Percentiles rank a stretch among this genome's conserved stretches.
Evolutionary conservation across 768 basidiomycete species (phyloP).

Genomic region (Boletellus ananas): DNA sequence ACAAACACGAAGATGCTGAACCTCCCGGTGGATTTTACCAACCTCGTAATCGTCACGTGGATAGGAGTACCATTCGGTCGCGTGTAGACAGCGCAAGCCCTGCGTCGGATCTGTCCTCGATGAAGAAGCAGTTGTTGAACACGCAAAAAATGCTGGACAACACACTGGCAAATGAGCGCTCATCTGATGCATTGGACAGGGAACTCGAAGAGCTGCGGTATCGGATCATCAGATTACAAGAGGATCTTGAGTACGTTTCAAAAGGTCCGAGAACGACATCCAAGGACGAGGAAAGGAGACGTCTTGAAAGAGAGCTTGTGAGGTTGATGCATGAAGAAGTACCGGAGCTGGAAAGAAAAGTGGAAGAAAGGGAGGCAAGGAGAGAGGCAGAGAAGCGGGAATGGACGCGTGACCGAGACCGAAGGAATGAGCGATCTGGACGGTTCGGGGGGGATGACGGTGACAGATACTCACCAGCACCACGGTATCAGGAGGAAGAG

Average conservation of each 20-base stretch:
- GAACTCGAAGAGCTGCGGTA: constrained; percentile 87
- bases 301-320: constrained; percentile 84
- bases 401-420: constrained; percentile 74
- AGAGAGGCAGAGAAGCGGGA: constrained; percentile 76
- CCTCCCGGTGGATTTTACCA: constrained; percentile 70
- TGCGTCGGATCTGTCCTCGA: constrained; percentile 72
- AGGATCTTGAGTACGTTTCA: constrained; percentile 85
- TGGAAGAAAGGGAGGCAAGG: constrained; percentile 73
- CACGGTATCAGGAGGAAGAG: constrained; percentile 38
- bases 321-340: constrained; percentile 85
- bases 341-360: constrained; percentile 83
- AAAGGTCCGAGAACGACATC: constrained; percentile 65
- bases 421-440: constrained; percentile 77
- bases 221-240: constrained; percentile 80
- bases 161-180: constrained; percentile 61
- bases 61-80: constrained; percentile 76
- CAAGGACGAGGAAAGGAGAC: constrained; percentile 82
- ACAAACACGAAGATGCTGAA: constrained; percentile 71
- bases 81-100: constrained; percentile 62
- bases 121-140: constrained; percentile 78
- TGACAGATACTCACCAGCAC: constrained; percentile 32
- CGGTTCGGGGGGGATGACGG: constrained; percentile 51
- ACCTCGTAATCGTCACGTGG: constrained; percentile 76
- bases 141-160: constrained; percentile 80
- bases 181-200: constrained; percentile 87